Conservation (phyloP, 2,329 filamentous ascomycete genomes). For the Colletotrichum sp. region DNA sequence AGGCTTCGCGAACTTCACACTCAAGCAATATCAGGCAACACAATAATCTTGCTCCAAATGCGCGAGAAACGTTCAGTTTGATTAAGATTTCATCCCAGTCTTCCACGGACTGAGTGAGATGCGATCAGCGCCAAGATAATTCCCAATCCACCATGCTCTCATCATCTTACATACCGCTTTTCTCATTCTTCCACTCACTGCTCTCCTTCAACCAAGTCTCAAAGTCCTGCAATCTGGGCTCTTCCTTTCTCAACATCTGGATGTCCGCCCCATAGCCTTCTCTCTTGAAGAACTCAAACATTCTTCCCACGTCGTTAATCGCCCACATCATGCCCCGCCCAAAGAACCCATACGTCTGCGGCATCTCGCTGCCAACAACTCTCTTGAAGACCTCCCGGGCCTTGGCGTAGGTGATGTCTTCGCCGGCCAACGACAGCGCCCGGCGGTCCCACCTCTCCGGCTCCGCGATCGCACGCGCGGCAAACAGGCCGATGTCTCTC, state of each 20-base stretch:
- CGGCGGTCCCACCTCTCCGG: slow-evolving; percentile 19
- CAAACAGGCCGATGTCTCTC: slow-evolving; percentile 28
- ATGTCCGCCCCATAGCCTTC: slow-evolving; percentile 22
- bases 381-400: slow-evolving; percentile 12
- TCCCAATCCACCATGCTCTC: background rate
- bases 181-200: slow-evolving; percentile 26
- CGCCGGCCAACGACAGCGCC: slow-evolving; percentile 21
- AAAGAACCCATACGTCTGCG: slow-evolving; percentile 16
- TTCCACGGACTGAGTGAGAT: background rate
- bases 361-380: slow-evolving; percentile 9
- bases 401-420: slow-evolving; percentile 19
- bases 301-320: slow-evolving; percentile 18
- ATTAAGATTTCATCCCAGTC: background rate
- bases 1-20: background rate
- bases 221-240: slow-evolving; percentile 24
- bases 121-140: background rate
- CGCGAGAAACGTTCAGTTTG: too few relatives aligned
- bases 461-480: slow-evolving; percentile 16
- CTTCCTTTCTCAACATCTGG: slow-evolving; percentile 5
- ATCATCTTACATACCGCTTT: background rate
- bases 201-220: slow-evolving; percentile 26
- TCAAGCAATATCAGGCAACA: too few relatives aligned
- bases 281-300: slow-evolving; percentile 22
- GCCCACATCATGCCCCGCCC: slow-evolving; percentile 21
- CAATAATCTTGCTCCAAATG: too few relatives aligned